These are phyloP conservation scores for Aurifilum marmelostoma DNA, from an alignment of 2,329 filamentous ascomycete genomes.

Conservation along the genomic window DNA sequence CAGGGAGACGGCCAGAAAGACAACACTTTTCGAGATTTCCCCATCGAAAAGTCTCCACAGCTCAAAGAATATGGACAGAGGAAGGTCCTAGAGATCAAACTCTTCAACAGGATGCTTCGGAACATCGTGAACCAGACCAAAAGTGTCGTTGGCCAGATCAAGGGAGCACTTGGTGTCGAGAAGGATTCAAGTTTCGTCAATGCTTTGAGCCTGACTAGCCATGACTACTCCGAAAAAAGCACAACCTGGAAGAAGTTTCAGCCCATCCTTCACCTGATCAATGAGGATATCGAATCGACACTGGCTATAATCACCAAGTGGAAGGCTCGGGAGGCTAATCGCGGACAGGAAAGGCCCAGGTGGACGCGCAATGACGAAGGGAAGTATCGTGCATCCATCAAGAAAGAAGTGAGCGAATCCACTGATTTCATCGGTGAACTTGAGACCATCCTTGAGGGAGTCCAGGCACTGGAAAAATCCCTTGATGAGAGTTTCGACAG, in stretches of 20 bases:
- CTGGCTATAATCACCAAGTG: background rate
- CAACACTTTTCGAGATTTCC: background rate
- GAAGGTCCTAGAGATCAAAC: background rate
- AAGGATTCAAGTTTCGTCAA: background rate
- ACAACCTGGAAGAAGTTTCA: background rate
- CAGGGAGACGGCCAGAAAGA: background rate
- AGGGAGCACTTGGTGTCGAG: background rate
- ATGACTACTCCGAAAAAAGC: background rate
- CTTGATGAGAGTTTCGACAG: background rate
- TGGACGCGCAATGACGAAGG: background rate
- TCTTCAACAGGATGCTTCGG: background rate
- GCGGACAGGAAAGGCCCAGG: background rate
- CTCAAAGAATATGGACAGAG: background rate
- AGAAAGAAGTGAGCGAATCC: background rate
- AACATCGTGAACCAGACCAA: background rate
- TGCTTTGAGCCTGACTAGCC: background rate
- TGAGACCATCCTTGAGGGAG: background rate
- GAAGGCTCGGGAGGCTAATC: background rate
- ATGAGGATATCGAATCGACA: background rate
- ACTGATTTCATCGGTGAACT: background rate
- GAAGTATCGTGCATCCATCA: background rate
- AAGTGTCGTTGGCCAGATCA: background rate
- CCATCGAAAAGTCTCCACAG: background rate
- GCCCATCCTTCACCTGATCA: background rate
- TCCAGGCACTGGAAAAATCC: background rate